Conservation (phyloP, 108 stramenopile genomes). For the Nitzschia putrida region DNA sequence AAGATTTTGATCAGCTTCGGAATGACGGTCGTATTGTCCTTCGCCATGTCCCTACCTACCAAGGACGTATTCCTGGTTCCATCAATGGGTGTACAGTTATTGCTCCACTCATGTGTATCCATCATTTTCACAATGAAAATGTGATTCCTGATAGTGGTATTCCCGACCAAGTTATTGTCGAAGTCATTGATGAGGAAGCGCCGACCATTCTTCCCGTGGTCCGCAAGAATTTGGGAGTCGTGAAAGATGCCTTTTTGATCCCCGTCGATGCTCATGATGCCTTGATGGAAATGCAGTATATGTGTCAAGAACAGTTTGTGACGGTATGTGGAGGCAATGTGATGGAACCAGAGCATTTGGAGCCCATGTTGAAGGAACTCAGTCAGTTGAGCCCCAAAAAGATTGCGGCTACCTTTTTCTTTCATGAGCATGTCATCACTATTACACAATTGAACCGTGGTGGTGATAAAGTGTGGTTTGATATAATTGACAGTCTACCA, state of each 20-base stretch:
- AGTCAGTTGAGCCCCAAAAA: conserved; percentile 18
- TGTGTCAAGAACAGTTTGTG: conserved; percentile 33
- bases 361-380: conserved; percentile 44
- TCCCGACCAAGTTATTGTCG: conserved; percentile 48
- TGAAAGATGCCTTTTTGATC: conserved; percentile 70
- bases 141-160: conserved; percentile 38
- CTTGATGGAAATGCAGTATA: conserved; percentile 71
- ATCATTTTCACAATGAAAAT: conserved; percentile 48
- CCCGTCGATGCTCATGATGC: conserved; percentile 88
- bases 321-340: conserved; percentile 73
- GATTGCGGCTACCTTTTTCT: conserved; percentile 76
- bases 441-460: conserved; percentile 67
- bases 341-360: conserved; percentile 59
- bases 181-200: conserved; percentile 73
- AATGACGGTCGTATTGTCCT: conserved; percentile 40
- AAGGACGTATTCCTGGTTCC: conserved; percentile 63
- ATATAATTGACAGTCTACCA: conserved; percentile 81
- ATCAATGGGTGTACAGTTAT: conserved; percentile 91
- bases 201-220: conserved; percentile 58
- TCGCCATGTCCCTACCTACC: conserved; percentile 67
- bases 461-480: conserved; percentile 39
- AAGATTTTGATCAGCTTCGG: conserved; percentile 50
- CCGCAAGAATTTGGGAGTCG: conserved; percentile 70
- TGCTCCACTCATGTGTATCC: conserved; percentile 75
- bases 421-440: conserved; percentile 87